phyloP scores from a whole-genome alignment of 2,329 filamentous ascomycete species.

The Aureobasidium sp. region DNA sequence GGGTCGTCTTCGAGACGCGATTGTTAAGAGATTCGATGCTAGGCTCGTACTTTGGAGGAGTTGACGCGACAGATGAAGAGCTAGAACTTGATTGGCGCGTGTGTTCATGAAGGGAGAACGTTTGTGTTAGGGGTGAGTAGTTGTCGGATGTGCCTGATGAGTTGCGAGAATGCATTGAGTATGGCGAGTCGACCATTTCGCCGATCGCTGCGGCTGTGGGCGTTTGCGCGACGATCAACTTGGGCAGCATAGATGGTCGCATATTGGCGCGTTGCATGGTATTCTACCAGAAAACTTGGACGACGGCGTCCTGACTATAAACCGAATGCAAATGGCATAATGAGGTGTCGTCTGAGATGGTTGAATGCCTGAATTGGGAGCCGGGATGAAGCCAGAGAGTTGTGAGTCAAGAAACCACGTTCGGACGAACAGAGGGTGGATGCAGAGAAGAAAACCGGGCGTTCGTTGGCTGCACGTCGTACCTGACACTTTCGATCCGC shows the following conservation, averaged over 20 bases:
- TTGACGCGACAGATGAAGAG: constrained; percentile 65
- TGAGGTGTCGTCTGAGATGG: not conserved
- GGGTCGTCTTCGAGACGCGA: constrained; percentile 54
- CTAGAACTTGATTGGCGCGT: constrained; percentile 64
- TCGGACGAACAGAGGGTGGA: not conserved
- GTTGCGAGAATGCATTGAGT: constrained; percentile 29
- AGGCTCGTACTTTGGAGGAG: constrained; percentile 45
- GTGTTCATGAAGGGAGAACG: constrained; percentile 58
- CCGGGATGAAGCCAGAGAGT: not conserved
- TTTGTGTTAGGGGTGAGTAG: constrained; percentile 64
- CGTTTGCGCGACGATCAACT: constrained; percentile 30
- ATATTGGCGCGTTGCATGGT: constrained; percentile 21
- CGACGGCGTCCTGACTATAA: constrained; percentile 16
- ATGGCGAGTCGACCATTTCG: constrained; percentile 20
- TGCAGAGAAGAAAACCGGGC: constrained; percentile 1
- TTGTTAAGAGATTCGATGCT: constrained; percentile 48
- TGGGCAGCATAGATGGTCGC: constrained; percentile 34
- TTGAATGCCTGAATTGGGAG: not conserved
- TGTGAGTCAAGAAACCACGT: not conserved
- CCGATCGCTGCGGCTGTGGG: constrained; percentile 24
- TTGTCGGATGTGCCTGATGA: constrained; percentile 50
- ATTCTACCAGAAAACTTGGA: not conserved
- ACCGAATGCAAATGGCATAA: constrained; percentile 6
- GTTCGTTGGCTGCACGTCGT: constrained; percentile 3
- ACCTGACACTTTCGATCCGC: not conserved